phyloP scores from a whole-genome alignment of 2,329 filamentous ascomycete genomes.

The Leptographium procerum region DNA sequence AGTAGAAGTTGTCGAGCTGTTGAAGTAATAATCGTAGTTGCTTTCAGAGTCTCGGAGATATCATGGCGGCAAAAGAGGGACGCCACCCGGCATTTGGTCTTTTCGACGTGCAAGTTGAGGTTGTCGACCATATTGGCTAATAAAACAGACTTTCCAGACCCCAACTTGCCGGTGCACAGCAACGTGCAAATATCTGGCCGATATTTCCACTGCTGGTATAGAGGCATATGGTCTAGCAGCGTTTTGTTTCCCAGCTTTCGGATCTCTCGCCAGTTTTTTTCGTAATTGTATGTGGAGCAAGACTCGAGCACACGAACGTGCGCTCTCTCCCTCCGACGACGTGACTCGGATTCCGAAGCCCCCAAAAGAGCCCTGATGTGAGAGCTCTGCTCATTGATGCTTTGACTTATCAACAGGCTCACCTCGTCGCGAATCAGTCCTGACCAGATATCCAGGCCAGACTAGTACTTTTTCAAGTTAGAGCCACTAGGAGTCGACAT shows the following conservation, averaged over 20 bases:
- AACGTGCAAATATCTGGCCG: background rate
- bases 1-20: background rate
- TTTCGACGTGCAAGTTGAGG: background rate
- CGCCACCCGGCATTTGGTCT: background rate
- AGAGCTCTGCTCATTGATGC: background rate
- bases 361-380: background rate
- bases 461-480: background rate
- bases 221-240: background rate
- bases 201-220: background rate
- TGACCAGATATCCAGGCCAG: background rate
- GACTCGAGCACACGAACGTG: background rate
- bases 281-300: background rate
- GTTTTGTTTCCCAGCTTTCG: background rate
- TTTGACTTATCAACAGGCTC: background rate
- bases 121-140: background rate
- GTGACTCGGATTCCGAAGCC: background rate
- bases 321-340: background rate
- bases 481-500: background rate
- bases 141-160: background rate
- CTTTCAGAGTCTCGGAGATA: background rate
- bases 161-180: background rate
- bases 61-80: background rate
- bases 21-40: background rate
- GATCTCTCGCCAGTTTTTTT: background rate
- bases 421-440: background rate